Evolutionary conservation across 1,139 yeast genomes (phyloP).

Genomic region (Diutina ranongensis): DNA sequence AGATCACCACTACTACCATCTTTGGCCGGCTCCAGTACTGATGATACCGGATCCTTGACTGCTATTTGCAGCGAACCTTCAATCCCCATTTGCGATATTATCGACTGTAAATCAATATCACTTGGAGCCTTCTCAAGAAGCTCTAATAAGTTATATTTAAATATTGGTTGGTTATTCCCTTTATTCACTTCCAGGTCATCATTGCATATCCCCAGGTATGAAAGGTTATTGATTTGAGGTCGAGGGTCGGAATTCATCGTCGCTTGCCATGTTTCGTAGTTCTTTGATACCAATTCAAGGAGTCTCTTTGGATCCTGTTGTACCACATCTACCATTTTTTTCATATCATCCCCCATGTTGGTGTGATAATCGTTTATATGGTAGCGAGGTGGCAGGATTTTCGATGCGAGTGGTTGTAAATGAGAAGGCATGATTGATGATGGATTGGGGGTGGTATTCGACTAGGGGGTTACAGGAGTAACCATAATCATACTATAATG

Average conservation of each 20-base stretch:
- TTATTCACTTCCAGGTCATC: constrained; percentile 14
- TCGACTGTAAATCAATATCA: constrained; percentile 9
- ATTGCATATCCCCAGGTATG: neutral
- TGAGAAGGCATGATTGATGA: neutral
- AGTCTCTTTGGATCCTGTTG: constrained; percentile 3
- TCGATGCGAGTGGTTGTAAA: neutral
- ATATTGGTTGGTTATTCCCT: constrained; percentile 15
- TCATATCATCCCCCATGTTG: constrained; percentile 5
- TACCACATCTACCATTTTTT: neutral
- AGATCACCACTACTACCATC: neutral
- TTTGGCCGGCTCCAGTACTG: neutral
- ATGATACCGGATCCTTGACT: neutral
- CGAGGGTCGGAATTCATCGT: neutral
- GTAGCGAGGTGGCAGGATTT: neutral
- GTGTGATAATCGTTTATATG: neutral
- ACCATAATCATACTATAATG: too few relatives aligned
- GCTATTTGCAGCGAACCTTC: neutral
- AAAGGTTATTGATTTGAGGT: neutral
- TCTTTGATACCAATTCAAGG: neutral
- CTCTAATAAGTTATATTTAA: constrained; percentile 22
- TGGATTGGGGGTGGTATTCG: neutral
- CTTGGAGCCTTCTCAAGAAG: constrained; percentile 21
- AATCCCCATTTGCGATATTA: neutral
- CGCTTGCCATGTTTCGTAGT: constrained; percentile 3
- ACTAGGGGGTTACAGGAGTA: too few relatives aligned